These are phyloP conservation scores for Hypoxylon lienhwacheense DNA, from an alignment of 495 filamentous ascomycete genomes.

Conservation along the genomic window DNA sequence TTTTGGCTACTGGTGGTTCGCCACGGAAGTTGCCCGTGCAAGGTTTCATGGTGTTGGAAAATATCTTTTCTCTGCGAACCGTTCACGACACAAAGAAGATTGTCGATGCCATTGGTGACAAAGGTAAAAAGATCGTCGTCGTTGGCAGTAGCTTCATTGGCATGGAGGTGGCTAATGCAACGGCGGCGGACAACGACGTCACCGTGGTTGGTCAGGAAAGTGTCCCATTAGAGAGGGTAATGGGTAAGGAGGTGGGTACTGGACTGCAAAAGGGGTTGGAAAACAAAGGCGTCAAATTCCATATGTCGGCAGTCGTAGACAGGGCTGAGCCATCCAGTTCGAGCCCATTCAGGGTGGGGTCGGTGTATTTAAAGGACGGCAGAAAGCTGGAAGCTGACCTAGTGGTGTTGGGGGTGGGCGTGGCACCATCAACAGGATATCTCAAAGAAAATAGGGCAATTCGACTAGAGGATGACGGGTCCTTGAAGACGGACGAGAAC, in stretches of 20 bases:
- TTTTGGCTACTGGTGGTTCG: slow-evolving; percentile 83
- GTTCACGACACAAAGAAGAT: slow-evolving; percentile 77
- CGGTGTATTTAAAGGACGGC: slow-evolving; percentile 83
- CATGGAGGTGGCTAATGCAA: slow-evolving; percentile 89
- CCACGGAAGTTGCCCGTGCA: slow-evolving; percentile 76
- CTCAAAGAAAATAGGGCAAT: slow-evolving; percentile 71
- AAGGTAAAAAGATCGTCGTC: slow-evolving; percentile 88
- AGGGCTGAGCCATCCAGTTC: slow-evolving; percentile 71
- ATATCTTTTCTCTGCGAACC: slow-evolving; percentile 81
- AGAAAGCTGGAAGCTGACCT: slow-evolving; percentile 82
- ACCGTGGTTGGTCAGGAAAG: slow-evolving; percentile 94
- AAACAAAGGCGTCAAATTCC: slow-evolving; percentile 84
- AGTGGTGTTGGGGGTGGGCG: slow-evolving; percentile 88
- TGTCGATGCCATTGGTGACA: slow-evolving; percentile 72
- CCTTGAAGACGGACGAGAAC: slow-evolving; percentile 71
- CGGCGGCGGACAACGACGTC: slow-evolving; percentile 72
- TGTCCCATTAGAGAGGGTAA: slow-evolving; percentile 80
- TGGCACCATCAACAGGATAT: slow-evolving; percentile 82
- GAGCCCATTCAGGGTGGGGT: slow-evolving; percentile 70
- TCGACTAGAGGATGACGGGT: slow-evolving; percentile 75
- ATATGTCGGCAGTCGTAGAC: slow-evolving; percentile 75
- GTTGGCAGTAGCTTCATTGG: slow-evolving; percentile 93
- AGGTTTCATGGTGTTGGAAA: slow-evolving; percentile 82
- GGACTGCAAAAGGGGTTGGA: slow-evolving; percentile 77
- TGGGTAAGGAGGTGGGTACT: slow-evolving; percentile 79